Base-by-base conservation (phyloP, 176 grass and related monocot genomes). In the Triticum monococcum region DNA sequence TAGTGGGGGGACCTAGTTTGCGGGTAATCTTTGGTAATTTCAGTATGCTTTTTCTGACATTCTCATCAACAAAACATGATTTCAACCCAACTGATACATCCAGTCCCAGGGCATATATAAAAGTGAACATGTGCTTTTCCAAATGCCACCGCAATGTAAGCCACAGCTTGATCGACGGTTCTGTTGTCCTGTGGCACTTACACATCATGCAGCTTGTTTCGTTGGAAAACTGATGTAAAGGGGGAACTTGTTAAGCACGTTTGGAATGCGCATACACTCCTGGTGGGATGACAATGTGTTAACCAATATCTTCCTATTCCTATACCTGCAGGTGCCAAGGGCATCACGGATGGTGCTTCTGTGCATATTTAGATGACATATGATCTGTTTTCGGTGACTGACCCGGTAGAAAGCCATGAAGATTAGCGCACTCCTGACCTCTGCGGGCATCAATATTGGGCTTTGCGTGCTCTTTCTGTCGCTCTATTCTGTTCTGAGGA, bases 361-460 rank as follows among this genome's bases (percentile, higher is more conserved):
- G 59, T 45, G n/a, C 3, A 2, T 67, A 0, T 45, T 83, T 32
- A 46, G 75, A 91, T 87, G 81, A 91, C 81, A 80, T 66, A 28
- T 67, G 18, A 2, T 7, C 50, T 79, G 28, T 18, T 43, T 22
- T 13, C 1, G 0, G 4, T 12, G 1, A 1, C 50, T 24, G 28
- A 1, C 25, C 78, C n/a, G 66, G 60, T 46, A 64, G 64, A 12
- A 48, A 70, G 35, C 32, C 50, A 99, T 99, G 94, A 91, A 93
- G 83, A 56, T 99, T 64, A 96, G 85, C 5, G 94, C 88, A 24
- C 92, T 99, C 1, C 83, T 99, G 41, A 99, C 97, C 63, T 99
- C 97, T 9, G 92, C 94, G 4, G 94, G 97, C 67, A 96, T 99
- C 71, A 99, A 99, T 77, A 96, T 96, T 8, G 97, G 90, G 3